phyloP scores from a whole-genome alignment of 176 grass and related monocot genomes.

The Raddia guianensis region DNA sequence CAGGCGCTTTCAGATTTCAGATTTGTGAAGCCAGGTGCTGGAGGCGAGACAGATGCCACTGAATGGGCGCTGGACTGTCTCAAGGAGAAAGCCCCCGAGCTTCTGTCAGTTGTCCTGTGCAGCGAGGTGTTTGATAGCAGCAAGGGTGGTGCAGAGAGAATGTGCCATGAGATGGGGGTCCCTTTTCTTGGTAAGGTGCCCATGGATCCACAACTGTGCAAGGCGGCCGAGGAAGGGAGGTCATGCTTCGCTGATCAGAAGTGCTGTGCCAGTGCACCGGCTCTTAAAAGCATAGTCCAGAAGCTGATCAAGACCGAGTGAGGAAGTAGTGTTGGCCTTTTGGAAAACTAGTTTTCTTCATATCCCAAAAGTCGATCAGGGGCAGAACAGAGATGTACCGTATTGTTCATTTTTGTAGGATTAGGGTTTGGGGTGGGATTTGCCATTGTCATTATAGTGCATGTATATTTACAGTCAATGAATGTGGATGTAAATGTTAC shows the following conservation, averaged over 20 bases:
- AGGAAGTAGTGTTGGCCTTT: slow-evolving; percentile 5
- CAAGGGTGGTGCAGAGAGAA: slow-evolving; percentile 71
- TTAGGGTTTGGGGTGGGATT: too few species aligned
- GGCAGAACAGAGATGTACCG: too few species aligned
- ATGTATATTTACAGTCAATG: too few species aligned
- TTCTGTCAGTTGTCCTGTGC: slow-evolving; percentile 61
- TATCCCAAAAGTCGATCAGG: too few species aligned
- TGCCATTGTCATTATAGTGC: too few species aligned
- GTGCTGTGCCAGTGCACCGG: slow-evolving; percentile 72
- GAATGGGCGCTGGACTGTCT: slow-evolving; percentile 62
- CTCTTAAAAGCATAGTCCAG: slow-evolving; percentile 71
- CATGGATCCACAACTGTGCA: slow-evolving; percentile 85
- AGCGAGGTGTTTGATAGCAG: slow-evolving; percentile 90
- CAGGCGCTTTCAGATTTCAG: slow-evolving; percentile 61
- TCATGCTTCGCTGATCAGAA: slow-evolving; percentile 86
- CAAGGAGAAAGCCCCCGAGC: slow-evolving; percentile 71
- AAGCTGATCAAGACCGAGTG: slow-evolving; percentile 56
- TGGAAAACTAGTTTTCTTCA: background rate
- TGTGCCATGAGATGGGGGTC: slow-evolving; percentile 82
- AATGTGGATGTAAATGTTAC: too few species aligned
- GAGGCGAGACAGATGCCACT: slow-evolving; percentile 56
- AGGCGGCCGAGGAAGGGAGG: slow-evolving; percentile 91
- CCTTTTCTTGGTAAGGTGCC: slow-evolving; percentile 94
- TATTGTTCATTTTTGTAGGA: too few species aligned
- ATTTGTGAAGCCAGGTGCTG: slow-evolving; percentile 53